Base-by-base conservation (phyloP, 2,329 filamentous ascomycete species). In the Cadophora gregata region DNA sequence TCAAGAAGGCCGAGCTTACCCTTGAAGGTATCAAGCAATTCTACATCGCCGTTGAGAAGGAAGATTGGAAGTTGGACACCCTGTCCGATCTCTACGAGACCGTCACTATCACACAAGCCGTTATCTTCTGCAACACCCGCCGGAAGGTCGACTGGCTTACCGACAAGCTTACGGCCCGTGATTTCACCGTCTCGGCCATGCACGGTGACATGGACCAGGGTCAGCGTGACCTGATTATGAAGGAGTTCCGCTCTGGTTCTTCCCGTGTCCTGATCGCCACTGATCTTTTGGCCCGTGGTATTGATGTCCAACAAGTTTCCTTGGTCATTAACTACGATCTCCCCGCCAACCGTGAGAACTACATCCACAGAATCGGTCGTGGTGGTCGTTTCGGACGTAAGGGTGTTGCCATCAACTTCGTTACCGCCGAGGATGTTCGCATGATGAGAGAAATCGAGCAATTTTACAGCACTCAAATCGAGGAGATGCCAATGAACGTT, bases 111-210 rank as follows among this genome's bases (percentile, higher is more conserved):
- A 99, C 96, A 76, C 96, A 99, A 84, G 96, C 96, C 68, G 96
- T 99, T 83, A 99, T 99, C 85, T 99, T 99, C 92, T 99, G 96
- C 90, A 99, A 99, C 90, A 99, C 96, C 80, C 92, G 96, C 82
- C 92, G 95, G 88, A 99, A 99, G 94, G 96, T 99, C 78, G 96
- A 99, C 86, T 99, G 96, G 96, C 91, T 99, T 77, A 98, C 96
- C 75, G 95, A 98, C 85, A 98, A 98, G 90, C 93, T 99, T 81
- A 96, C 93, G 77, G 92, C 92, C 77, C 93, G 93, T 86, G 95
- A 99, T 85, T 99, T 99, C 87, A 98, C 96, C 71, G 96, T 99
- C 81, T 97, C 95, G 47, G 94, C 95, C 84, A 98, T 99, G 96
- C 96, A 99, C 88, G 96, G 96, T 81, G 96, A 99, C 80, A 99